Evolutionary conservation across 768 basidiomycete species (phyloP).

Genomic region (Macrolepiota dolichaula): DNA sequence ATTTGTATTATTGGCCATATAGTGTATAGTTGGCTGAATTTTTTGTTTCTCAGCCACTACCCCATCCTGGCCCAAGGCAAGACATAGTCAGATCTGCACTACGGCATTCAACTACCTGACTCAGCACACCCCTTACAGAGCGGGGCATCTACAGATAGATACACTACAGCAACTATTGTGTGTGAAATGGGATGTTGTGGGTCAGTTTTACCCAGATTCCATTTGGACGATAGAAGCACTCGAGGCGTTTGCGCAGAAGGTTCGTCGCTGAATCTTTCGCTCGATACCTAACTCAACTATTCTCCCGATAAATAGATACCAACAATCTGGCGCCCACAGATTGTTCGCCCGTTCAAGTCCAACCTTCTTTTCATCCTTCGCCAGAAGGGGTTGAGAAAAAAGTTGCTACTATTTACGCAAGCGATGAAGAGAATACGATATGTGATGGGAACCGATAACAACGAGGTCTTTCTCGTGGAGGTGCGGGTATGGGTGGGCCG

Average conservation of each 20-base stretch:
- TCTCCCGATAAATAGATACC: background rate
- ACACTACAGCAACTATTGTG: background rate
- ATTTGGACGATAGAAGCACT: background rate
- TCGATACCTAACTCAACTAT: background rate
- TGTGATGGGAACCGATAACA: too few relatives aligned
- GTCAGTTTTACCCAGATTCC: background rate
- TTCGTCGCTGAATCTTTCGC: background rate
- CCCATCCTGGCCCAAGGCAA: too few relatives aligned
- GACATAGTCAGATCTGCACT: too few relatives aligned
- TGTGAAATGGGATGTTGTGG: background rate
- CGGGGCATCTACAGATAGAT: too few relatives aligned
- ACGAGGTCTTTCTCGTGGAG: too few relatives aligned
- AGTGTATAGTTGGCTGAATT: background rate
- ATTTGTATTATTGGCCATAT: background rate
- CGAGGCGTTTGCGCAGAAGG: background rate
- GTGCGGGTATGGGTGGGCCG: too few relatives aligned
- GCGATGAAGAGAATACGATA: too few relatives aligned
- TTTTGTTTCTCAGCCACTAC: too few relatives aligned
- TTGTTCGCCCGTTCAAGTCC: background rate
- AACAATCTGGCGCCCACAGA: background rate
- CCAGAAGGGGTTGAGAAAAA: too few relatives aligned
- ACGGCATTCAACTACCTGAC: too few relatives aligned
- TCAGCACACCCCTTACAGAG: too few relatives aligned
- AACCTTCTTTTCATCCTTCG: background rate
- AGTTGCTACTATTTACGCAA: too few relatives aligned